A percentile compares a stretch with the other conserved stretches of the same genome.
These are phyloP conservation scores for Aureococcus anophagefferens DNA, from an alignment of 108 stramenopile genomes.

Conservation along the genomic window DNA sequence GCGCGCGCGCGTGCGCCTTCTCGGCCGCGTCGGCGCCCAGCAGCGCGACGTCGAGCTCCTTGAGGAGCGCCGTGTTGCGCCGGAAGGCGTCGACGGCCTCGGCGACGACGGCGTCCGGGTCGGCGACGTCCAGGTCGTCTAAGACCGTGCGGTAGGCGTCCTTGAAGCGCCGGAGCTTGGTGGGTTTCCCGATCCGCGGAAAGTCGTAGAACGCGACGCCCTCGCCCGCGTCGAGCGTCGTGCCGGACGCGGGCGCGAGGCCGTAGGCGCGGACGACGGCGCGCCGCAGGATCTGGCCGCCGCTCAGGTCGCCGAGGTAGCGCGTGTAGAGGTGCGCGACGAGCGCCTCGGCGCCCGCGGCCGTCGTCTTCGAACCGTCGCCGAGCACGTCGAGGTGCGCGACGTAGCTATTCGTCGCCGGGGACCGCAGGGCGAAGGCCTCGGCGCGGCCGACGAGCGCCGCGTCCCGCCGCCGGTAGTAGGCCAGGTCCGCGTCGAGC, in stretches of 20 bases:
- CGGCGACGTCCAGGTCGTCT: slow-evolving; percentile 47
- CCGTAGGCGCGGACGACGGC: slow-evolving; percentile 60
- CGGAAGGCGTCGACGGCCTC: slow-evolving; percentile 81
- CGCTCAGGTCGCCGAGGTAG: slow-evolving; percentile 74
- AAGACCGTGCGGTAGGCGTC: slow-evolving; percentile 60
- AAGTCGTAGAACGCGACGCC: slow-evolving; percentile 73
- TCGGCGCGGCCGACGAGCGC: neutral
- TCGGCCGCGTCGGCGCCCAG: neutral
- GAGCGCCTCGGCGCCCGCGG: slow-evolving; percentile 47
- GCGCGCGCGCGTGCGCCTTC: neutral
- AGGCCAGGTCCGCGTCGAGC: slow-evolving; percentile 4
- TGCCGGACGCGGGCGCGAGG: slow-evolving; percentile 19
- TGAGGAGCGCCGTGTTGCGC: slow-evolving; percentile 74
- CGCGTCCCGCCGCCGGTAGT: neutral
- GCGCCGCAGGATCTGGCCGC: slow-evolving; percentile 63
- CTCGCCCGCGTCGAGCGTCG: slow-evolving; percentile 1
- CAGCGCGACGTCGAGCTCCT: slow-evolving; percentile 64
- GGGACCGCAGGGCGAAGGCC: slow-evolving; percentile 28
- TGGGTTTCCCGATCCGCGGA: slow-evolving; percentile 37
- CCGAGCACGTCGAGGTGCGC: slow-evolving; percentile 35
- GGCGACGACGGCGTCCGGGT: slow-evolving; percentile 46
- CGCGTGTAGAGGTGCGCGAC: slow-evolving; percentile 77
- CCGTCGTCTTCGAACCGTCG: neutral
- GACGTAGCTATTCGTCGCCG: slow-evolving; percentile 65
- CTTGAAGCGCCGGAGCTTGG: slow-evolving; percentile 59